Percentiles rank a stretch among this genome's conserved stretches.
Evolutionary conservation across 768 basidiomycete species (phyloP).

Genomic region (Boletus edulis): DNA sequence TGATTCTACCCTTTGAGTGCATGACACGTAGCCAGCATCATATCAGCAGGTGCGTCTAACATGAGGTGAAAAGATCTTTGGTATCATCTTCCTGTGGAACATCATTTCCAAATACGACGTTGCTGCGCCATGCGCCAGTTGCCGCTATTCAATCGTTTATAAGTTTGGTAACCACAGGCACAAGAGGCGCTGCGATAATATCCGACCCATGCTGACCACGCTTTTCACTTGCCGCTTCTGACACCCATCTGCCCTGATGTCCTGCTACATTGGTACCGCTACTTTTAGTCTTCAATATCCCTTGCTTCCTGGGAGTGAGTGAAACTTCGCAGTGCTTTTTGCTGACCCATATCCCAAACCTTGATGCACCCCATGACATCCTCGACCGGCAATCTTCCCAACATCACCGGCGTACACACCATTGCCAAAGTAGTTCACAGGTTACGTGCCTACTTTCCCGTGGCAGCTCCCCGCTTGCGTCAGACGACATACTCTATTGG

Average conservation of each 20-base stretch:
- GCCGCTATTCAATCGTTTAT: conserved; percentile 29
- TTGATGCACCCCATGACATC: conserved; percentile 6
- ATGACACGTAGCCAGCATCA: conserved; percentile 26
- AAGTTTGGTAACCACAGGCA: conserved; percentile 27
- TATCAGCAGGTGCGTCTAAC: conserved; percentile 31
- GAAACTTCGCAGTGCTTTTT: neutral
- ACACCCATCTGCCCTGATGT: conserved; percentile 11
- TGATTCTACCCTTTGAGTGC: conserved; percentile 21
- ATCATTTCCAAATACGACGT: conserved; percentile 22
- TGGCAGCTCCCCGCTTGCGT: conserved; percentile 5
- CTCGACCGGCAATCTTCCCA: conserved; percentile 14
- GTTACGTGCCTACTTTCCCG: conserved; percentile 22
- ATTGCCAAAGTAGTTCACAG: conserved; percentile 7
- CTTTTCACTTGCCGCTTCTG: conserved; percentile 20
- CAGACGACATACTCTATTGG: neutral
- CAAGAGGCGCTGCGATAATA: conserved; percentile 28
- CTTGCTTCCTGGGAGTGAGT: conserved; percentile 11
- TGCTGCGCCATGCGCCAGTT: conserved; percentile 20
- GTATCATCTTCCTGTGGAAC: conserved; percentile 24
- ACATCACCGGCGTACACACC: conserved; percentile 3
- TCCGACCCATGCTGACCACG: conserved; percentile 29
- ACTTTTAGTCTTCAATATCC: conserved; percentile 17
- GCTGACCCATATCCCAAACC: conserved; percentile 11
- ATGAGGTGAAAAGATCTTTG: conserved; percentile 33
- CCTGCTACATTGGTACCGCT: conserved; percentile 23